Conservation (phyloP, 768 basidiomycete species). For the Austroboletus festivus region DNA sequence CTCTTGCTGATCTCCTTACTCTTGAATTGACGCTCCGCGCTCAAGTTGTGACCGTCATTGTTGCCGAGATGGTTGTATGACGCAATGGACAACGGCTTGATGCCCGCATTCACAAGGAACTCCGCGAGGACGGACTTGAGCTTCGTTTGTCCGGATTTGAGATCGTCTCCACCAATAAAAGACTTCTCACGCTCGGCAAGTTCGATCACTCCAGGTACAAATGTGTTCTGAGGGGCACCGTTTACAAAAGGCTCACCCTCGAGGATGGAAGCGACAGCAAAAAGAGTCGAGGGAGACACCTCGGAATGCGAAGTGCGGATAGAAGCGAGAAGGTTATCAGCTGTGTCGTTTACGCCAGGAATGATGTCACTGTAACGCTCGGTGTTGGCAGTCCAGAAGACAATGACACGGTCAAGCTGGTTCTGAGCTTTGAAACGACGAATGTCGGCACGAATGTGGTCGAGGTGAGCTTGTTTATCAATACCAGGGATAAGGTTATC, state of each 20-base stretch:
- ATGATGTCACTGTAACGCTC: conserved; percentile 97
- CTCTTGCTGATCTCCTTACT: conserved; percentile 99
- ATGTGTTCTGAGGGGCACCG: conserved; percentile 98
- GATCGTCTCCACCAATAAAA: conserved; percentile 97
- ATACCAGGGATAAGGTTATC: conserved; percentile 86
- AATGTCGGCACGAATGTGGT: conserved; percentile 90
- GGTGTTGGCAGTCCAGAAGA: conserved; percentile 99
- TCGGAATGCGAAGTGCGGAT: conserved; percentile 86
- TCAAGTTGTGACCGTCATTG: conserved; percentile 93
- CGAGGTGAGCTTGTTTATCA: conserved; percentile 89
- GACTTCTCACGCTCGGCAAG: conserved; percentile 86
- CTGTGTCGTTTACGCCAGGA: conserved; percentile 92
- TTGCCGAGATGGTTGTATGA: conserved; percentile 99
- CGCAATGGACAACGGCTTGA: conserved; percentile 95
- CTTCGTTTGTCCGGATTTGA: conserved; percentile 97
- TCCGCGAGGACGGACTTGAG: conserved; percentile 96
- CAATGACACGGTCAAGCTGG: conserved; percentile 80
- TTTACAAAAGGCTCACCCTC: conserved; percentile 96
- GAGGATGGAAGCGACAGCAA: conserved; percentile 93
- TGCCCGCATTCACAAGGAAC: conserved; percentile 97
- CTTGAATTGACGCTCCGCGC: conserved; percentile 89
- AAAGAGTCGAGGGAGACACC: conserved; percentile 94
- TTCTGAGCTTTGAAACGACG: conserved; percentile 86
- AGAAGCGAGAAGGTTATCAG: conserved; percentile 76
- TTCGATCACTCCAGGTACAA: conserved; percentile 91